Evolutionary conservation across 352 stramenopile species (phyloP), one percentile per base, ranked within the genome.

Genomic region (Globisporangium alternatum): DNA sequence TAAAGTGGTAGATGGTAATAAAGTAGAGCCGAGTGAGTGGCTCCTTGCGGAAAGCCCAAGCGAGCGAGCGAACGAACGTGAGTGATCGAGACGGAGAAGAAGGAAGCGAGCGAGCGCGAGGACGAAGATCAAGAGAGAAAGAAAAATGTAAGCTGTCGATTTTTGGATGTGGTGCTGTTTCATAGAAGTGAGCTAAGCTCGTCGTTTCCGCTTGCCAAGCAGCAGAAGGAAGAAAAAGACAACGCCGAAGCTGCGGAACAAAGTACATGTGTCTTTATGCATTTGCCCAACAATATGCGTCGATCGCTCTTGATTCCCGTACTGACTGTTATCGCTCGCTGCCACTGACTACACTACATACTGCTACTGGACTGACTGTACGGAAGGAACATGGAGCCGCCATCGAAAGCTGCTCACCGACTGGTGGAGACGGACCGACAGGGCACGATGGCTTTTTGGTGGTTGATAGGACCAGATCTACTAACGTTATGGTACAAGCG

Each of bases 141-240:
- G 37, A 44, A 65, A 54, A 65, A 65, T 65, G 60, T 65, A 65
- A 65, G 60, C 60, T 65, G 60, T 65, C 47, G 60, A 60, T 47
- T 65, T 52, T 65, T 59, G 35, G 59, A 57, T 58, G 47, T 45
- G 48, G 22, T 57, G 48, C 35, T 49, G 25, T 54, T 65, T 65
- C 17, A 39, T 53, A 47, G 56, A 60, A 37, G 17, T 62, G 17
- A 5, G 30, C 45, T 37, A 25, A 62, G 30, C 25, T 41, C 25
- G n/a, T 56, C 41, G 17, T 28, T 28, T 28, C 25, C 25, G 25
- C 25, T 28, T 2, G 25, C 25, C 43, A 48, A 45, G 43, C 43
- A 48, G 15, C 41, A 47, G 15, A 21, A 45, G 5, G 39, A 13
- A 19, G 15, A 22, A 48, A 1, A 21, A 13, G 17, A 48, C 43